Conservation (phyloP, 2,329 filamentous ascomycete genomes). For the Beauveria varroae region DNA sequence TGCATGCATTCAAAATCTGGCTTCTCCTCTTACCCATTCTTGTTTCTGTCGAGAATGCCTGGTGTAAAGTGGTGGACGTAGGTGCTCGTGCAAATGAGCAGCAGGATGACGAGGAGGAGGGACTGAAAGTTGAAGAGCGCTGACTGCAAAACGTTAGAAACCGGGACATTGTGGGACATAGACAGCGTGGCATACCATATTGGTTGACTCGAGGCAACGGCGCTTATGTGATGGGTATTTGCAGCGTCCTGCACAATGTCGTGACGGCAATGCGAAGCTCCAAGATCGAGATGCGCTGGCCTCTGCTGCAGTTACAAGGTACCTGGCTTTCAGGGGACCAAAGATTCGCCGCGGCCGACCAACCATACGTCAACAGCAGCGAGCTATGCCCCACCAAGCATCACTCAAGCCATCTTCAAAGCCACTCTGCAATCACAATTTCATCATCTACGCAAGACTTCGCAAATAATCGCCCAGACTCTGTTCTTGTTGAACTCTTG, state of each 20-base stretch:
- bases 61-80: slow-evolving; percentile 90
- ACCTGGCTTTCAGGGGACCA: slow-evolving; percentile 20
- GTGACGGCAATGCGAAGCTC: background rate
- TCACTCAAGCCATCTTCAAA: slow-evolving; percentile 7
- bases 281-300: slow-evolving; percentile 1
- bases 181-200: slow-evolving; percentile 19
- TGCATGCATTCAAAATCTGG: too few relatives aligned
- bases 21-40: slow-evolving; percentile 61
- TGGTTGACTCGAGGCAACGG: background rate
- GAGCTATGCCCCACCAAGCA: background rate
- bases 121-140: slow-evolving; percentile 99
- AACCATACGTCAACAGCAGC: slow-evolving; percentile 9
- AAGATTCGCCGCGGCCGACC: slow-evolving; percentile 28
- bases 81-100: slow-evolving; percentile 91
- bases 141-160: slow-evolving; percentile 48
- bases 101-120: slow-evolving; percentile 84
- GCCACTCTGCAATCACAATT: background rate
- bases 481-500: background rate
- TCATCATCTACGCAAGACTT: background rate
- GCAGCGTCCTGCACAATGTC: background rate
- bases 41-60: slow-evolving; percentile 84
- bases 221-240: background rate
- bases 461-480: background rate
- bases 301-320: slow-evolving; percentile 2
- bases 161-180: background rate